These are phyloP conservation scores for Phytopythium delawarense DNA, from an alignment of 352 stramenopile genomes.

Conservation along the genomic window DNA sequence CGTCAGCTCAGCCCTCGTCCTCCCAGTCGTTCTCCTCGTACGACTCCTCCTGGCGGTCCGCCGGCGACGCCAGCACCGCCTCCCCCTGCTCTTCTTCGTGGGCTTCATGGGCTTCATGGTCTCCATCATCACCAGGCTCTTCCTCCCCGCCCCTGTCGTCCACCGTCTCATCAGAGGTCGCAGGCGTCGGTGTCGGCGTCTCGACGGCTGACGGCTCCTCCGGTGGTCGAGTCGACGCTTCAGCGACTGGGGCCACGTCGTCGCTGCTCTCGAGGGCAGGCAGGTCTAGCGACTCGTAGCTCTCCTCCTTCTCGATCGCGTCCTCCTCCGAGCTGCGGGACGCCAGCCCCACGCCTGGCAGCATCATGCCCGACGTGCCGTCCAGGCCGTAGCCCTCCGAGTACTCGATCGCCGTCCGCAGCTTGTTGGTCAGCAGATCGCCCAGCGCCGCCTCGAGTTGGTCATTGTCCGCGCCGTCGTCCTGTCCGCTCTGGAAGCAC, in stretches of 20 bases:
- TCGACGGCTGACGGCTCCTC: too few species aligned
- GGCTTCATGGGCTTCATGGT: neutral
- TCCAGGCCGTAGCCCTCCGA: conserved; percentile 68
- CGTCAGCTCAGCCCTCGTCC: conserved; percentile 22
- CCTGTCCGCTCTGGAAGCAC: conserved; percentile 40
- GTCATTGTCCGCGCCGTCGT: conserved; percentile 18
- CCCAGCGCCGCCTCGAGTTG: conserved; percentile 38
- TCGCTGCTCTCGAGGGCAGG: conserved; percentile 27
- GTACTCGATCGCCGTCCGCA: conserved; percentile 50
- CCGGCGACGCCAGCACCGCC: neutral
- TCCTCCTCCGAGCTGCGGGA: conserved; percentile 2
- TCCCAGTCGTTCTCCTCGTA: conserved; percentile 68
- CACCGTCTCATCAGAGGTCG: too few species aligned
- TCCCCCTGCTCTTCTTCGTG: neutral
- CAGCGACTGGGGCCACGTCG: too few species aligned
- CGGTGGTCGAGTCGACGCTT: too few species aligned
- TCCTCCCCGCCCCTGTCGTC: too few species aligned
- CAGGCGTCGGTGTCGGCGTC: too few species aligned
- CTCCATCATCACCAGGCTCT: neutral
- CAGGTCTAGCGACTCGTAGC: conserved; percentile 62
- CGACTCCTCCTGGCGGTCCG: conserved; percentile 25
- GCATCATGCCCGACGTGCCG: conserved; percentile 25
- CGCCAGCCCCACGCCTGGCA: conserved; percentile 10
- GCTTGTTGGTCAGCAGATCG: conserved; percentile 45
- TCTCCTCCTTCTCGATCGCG: conserved; percentile 32